These are phyloP conservation scores for Aspergillus biplanus DNA, from an alignment of 495 filamentous ascomycete species.

Conservation along the genomic window DNA sequence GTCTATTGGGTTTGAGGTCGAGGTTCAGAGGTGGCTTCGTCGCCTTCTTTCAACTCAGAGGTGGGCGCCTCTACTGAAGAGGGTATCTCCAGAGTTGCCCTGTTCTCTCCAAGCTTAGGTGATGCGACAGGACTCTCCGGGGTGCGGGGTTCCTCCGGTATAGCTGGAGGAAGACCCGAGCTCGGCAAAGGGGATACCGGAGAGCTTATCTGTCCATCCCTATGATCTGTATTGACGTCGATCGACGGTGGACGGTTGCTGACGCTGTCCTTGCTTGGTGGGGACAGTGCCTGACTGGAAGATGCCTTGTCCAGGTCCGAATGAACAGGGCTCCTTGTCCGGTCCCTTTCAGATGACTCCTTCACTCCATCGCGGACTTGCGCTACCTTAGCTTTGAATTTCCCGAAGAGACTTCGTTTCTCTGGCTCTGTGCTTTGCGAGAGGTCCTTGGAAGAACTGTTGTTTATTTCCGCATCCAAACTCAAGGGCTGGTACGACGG, in stretches of 20 bases:
- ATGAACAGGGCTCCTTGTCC: constrained; percentile 55
- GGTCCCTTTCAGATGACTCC: constrained; percentile 57
- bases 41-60: background rate
- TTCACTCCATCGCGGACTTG: constrained; percentile 72
- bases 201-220: constrained; percentile 30
- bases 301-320: constrained; percentile 36
- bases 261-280: constrained; percentile 19
- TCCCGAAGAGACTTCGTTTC: constrained; percentile 75
- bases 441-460: constrained; percentile 33
- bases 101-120: background rate
- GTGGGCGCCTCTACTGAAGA: background rate
- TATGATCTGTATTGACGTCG: constrained; percentile 32
- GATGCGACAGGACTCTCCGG: constrained; percentile 32
- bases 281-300: constrained; percentile 34
- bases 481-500: constrained; percentile 44
- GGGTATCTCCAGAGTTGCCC: background rate
- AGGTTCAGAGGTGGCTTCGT: background rate
- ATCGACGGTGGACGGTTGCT: constrained; percentile 31
- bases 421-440: constrained; percentile 53
- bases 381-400: constrained; percentile 82
- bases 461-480: constrained; percentile 42
- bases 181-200: constrained; percentile 41
- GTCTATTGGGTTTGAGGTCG: constrained; percentile 7
- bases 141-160: constrained; percentile 46
- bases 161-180: constrained; percentile 41